Percentiles rank a stretch among this genome's conserved stretches.
Conservation (phyloP, 1,284 basidiomycete genomes). For the Cryptococcus amylolentus region DNA sequence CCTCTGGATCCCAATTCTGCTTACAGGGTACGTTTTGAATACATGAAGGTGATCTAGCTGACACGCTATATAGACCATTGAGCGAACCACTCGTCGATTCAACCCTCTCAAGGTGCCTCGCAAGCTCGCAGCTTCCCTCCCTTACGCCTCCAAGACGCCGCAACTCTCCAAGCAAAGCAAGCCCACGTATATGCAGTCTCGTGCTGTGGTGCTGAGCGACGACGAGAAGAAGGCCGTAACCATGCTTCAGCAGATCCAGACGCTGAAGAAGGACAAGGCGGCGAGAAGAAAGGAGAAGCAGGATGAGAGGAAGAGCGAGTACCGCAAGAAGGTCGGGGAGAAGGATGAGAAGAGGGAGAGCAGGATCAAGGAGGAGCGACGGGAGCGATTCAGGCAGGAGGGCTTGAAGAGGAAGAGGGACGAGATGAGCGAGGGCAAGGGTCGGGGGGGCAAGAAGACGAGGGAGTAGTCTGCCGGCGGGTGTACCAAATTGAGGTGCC, state of each 20-base stretch:
- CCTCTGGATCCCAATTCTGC: constrained; percentile 79
- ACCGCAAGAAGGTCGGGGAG: constrained; percentile 63
- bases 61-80: constrained; percentile 54
- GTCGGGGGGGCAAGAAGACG: constrained; percentile 20
- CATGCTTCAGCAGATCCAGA: constrained; percentile 91
- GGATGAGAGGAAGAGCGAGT: constrained; percentile 62
- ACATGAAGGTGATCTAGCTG: not conserved
- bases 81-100: constrained; percentile 78
- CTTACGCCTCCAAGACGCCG: constrained; percentile 90
- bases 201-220: constrained; percentile 90
- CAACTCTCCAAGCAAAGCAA: constrained; percentile 68
- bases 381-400: constrained; percentile 68
- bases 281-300: constrained; percentile 76
- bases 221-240: constrained; percentile 91
- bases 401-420: constrained; percentile 63
- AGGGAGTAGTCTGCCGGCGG: not conserved
- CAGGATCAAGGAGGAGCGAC: constrained; percentile 74
- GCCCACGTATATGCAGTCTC: constrained; percentile 82
- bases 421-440: constrained; percentile 26
- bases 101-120: constrained; percentile 85
- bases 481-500: too few species aligned
- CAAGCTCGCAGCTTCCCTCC: constrained; percentile 82
- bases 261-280: constrained; percentile 84
- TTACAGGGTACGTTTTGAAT: constrained; percentile 62
- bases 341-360: constrained; percentile 65